These are phyloP conservation scores for Penicillium angulare DNA, from an alignment of 495 filamentous ascomycete genomes.

Conservation along the genomic window DNA sequence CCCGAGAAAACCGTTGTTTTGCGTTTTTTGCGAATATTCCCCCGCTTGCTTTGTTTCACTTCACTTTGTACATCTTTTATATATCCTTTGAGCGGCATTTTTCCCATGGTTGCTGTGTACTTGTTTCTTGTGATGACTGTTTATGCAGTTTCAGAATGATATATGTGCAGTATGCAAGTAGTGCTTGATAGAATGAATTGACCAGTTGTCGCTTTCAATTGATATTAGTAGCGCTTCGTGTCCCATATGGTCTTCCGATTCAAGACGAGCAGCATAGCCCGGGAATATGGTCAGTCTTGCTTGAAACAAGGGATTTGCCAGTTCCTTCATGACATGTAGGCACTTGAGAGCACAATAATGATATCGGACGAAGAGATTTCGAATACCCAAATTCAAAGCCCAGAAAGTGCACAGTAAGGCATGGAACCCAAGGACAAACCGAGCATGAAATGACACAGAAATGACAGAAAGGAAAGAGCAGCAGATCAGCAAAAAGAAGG, in stretches of 20 bases:
- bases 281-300: too few relatives aligned
- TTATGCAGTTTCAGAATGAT: background rate
- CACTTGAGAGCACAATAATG: too few relatives aligned
- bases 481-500: background rate
- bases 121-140: background rate
- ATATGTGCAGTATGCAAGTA: too few relatives aligned
- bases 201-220: too few relatives aligned
- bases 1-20: background rate
- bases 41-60: background rate
- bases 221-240: too few relatives aligned
- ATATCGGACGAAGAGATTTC: too few relatives aligned
- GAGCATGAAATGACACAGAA: background rate
- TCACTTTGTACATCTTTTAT: background rate
- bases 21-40: conserved; percentile 4
- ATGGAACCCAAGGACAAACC: background rate
- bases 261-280: too few relatives aligned
- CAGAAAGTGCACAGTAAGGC: background rate
- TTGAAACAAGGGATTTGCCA: too few relatives aligned
- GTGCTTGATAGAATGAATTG: too few relatives aligned
- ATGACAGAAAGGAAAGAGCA: background rate
- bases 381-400: background rate
- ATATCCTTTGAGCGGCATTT: background rate
- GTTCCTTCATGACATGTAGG: too few relatives aligned
- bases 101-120: background rate
- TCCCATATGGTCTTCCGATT: too few relatives aligned